phyloP scores from a whole-genome alignment of 805 yeast species.

The Pichia sporocuriosa region DNA sequence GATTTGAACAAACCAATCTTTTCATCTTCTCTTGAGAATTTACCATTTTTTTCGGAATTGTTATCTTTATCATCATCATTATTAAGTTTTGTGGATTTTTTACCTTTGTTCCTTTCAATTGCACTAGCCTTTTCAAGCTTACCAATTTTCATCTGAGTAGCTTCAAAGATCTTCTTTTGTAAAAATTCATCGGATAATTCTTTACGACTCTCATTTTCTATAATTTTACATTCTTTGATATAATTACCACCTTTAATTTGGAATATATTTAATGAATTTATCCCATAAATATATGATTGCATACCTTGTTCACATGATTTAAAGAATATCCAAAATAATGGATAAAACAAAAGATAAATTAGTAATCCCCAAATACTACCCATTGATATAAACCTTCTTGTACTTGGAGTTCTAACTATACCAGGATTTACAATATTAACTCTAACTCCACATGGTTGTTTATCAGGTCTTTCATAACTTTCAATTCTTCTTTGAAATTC shows the following conservation, averaged over 20 bases:
- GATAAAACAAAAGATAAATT: constrained; percentile 63
- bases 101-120: constrained; percentile 44
- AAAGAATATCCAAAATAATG: constrained; percentile 74
- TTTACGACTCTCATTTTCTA: constrained; percentile 43
- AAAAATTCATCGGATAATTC: constrained; percentile 58
- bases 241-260: constrained; percentile 59
- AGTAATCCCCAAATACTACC: constrained; percentile 61
- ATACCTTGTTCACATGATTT: constrained; percentile 76
- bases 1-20: constrained; percentile 20
- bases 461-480: constrained; percentile 58
- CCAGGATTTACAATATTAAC: constrained; percentile 87
- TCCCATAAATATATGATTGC: constrained; percentile 64
- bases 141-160: constrained; percentile 52
- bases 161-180: constrained; percentile 53
- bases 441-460: constrained; percentile 61
- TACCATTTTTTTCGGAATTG: not conserved
- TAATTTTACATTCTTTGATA: constrained; percentile 64
- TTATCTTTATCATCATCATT: not conserved
- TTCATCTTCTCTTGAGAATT: constrained; percentile 5
- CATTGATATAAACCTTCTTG: constrained; percentile 68
- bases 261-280: constrained; percentile 65
- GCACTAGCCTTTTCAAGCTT: constrained; percentile 68
- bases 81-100: constrained; percentile 1
- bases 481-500: constrained; percentile 68
- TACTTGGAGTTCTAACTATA: constrained; percentile 78